Base-by-base conservation (phyloP, 345 rosid species). In the Microthlaspi erraticum region DNA sequence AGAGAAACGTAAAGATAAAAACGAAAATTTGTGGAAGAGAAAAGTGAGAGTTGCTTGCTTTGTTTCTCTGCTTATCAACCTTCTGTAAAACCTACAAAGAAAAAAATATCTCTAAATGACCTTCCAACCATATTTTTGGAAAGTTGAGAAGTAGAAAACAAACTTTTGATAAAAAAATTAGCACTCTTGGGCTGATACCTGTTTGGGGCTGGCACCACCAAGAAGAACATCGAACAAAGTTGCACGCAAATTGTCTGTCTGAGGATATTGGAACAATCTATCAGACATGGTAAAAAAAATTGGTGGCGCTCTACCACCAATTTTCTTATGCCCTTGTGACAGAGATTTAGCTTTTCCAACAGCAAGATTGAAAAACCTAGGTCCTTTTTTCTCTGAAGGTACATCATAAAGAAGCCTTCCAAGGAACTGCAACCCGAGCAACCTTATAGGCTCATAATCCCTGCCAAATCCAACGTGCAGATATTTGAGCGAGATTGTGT, bases 161-260 rank as follows among this genome's bases (percentile, higher is more conserved):
- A 36, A 60, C 29, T 10, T 36, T 8, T 68, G n/a, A 52, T 41
- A 29, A 59, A 58, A n/a, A n/a, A 59, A 36, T 1, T 14, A 49
- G 43, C 42, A 64, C 29, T 34, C 46, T 68, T 78, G 61, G 68
- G 46, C 63, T 38, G 60, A 36, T 68, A 92, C 98, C 98, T 93
- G 94, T 82, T 86, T 90, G 60, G 97, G 98, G 78, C 98, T 93
- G 64, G 98, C 98, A 77, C 98, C 97, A 46, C 98, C 98, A 72
- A 93, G 93, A 81, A 93, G 98, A 73, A 88, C 91, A 68, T 93
- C 98, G 54, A 90, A 93, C 85, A 93, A 85, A 79, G 93, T 76
- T 42, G 94, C 94, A 74, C 96, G 87, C 75, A 93, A 84, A 82
- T 80, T 82, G 68, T 93, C 96, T 45, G 97, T 90, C 75, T 72